Conservation (phyloP, 176 grass and related monocot species). For the Cymbopogon citratus region DNA sequence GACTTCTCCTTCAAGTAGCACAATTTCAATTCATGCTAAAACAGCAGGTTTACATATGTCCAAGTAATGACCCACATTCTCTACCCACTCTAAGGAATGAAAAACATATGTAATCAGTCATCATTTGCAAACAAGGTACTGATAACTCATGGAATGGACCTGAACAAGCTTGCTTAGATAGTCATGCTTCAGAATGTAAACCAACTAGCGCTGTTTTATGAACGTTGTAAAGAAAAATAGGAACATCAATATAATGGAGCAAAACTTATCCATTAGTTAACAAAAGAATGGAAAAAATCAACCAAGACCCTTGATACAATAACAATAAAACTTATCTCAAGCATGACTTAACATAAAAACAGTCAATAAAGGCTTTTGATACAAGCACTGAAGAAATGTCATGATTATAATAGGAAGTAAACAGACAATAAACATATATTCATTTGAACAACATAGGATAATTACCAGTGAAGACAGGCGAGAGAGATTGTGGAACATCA, state of each 20-base stretch:
- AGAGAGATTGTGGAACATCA: conserved; percentile 51
- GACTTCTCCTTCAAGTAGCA: conserved; percentile 4
- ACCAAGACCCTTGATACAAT: background rate
- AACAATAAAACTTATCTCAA: background rate
- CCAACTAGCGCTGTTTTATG: background rate
- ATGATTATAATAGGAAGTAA: background rate
- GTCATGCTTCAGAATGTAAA: background rate
- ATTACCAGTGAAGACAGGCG: conserved; percentile 52
- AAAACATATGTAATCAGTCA: background rate
- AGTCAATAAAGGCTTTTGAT: background rate
- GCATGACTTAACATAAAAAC: background rate
- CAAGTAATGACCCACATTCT: background rate
- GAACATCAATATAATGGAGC: background rate
- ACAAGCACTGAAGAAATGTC: background rate
- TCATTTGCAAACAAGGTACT: background rate
- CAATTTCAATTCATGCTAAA: background rate
- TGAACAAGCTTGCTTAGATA: background rate
- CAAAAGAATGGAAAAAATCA: background rate
- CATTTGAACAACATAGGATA: conserved; percentile 11
- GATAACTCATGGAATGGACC: background rate
- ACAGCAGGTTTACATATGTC: background rate
- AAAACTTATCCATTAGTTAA: background rate
- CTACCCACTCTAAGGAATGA: conserved; percentile 1
- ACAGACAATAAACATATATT: conserved; percentile 11
- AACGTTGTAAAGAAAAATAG: background rate